These are phyloP conservation scores for Trypanosoma mega DNA, from an alignment of 208 protist species.

Conservation along the genomic window DNA sequence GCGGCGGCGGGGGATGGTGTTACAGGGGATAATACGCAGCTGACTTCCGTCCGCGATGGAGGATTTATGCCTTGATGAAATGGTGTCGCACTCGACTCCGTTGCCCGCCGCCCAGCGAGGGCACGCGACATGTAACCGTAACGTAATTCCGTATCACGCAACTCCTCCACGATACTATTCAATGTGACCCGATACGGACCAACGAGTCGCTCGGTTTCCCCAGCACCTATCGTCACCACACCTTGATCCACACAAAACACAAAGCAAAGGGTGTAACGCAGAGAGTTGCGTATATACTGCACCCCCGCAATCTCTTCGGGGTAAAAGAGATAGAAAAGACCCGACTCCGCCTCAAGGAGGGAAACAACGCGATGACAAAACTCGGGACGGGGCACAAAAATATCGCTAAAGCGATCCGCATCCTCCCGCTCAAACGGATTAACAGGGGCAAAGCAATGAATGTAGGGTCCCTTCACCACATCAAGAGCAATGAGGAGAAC, in stretches of 20 bases:
- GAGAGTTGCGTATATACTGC: slow-evolving; percentile 80
- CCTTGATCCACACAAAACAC: slow-evolving; percentile 55
- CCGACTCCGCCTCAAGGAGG: slow-evolving; percentile 66
- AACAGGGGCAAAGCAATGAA: slow-evolving; percentile 68
- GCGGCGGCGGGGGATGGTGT: neutral
- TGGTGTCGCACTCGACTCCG: too few relatives aligned
- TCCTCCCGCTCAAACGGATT: slow-evolving; percentile 33
- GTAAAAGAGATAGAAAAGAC: slow-evolving; percentile 77
- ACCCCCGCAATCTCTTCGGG: slow-evolving; percentile 78
- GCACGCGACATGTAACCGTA: slow-evolving; percentile 75
- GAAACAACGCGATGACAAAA: slow-evolving; percentile 75
- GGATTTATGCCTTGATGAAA: too few relatives aligned
- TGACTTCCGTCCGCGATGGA: too few relatives aligned
- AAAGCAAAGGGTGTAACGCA: slow-evolving; percentile 84
- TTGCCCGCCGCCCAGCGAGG: too few relatives aligned
- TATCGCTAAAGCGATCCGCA: slow-evolving; percentile 60
- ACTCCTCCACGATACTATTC: slow-evolving; percentile 70
- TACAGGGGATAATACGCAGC: neutral
- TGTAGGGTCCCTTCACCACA: slow-evolving; percentile 79
- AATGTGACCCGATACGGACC: slow-evolving; percentile 75
- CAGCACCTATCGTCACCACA: slow-evolving; percentile 50
- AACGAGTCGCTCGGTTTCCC: slow-evolving; percentile 50
- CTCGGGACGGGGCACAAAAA: slow-evolving; percentile 81
- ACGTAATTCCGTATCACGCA: slow-evolving; percentile 65
- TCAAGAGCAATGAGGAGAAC: slow-evolving; percentile 80